Conservation (phyloP, 352 stramenopile species). For the Pythium brachiatum region DNA sequence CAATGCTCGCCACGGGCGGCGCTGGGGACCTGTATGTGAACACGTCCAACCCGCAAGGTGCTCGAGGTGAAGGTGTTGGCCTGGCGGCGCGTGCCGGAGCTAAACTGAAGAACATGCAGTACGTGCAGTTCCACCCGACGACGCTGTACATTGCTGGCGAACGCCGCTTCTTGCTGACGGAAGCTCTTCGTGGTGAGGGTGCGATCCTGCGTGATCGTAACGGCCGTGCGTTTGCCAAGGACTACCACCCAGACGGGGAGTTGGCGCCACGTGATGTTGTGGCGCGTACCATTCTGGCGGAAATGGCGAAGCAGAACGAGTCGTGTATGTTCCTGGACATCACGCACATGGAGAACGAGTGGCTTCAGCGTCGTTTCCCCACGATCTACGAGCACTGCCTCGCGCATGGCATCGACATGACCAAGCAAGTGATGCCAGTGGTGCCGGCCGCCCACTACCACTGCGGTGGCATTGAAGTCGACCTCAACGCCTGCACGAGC, state of each 20-base stretch:
- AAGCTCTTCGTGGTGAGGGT: constrained; percentile 92
- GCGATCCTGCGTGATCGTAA: constrained; percentile 85
- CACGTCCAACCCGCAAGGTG: constrained; percentile 91
- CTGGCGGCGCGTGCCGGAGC: constrained; percentile 77
- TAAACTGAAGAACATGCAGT: constrained; percentile 92
- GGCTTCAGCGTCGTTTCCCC: constrained; percentile 85
- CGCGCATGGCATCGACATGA: constrained; percentile 87
- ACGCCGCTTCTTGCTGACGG: constrained; percentile 91
- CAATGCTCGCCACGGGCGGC: constrained; percentile 89
- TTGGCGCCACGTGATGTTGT: constrained; percentile 93
- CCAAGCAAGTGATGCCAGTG: constrained; percentile 84
- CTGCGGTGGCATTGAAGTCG: constrained; percentile 90
- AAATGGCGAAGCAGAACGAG: constrained; percentile 83
- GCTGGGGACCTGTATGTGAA: constrained; percentile 94
- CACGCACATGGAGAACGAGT: constrained; percentile 84
- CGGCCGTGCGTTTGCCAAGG: constrained; percentile 82
- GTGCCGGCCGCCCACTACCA: constrained; percentile 94
- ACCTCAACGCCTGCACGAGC: constrained; percentile 82
- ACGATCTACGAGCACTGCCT: constrained; percentile 84
- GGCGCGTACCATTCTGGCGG: constrained; percentile 87
- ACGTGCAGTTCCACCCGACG: constrained; percentile 96
- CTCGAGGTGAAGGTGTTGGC: constrained; percentile 67
- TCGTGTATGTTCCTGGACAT: constrained; percentile 93
- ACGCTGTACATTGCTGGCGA: constrained; percentile 91
- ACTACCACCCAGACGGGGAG: constrained; percentile 92